Evolutionary conservation across 495 filamentous ascomycete species (phyloP), one percentile per base, ranked within the genome.

Genomic region (Hypomontagnella monticulosa): DNA sequence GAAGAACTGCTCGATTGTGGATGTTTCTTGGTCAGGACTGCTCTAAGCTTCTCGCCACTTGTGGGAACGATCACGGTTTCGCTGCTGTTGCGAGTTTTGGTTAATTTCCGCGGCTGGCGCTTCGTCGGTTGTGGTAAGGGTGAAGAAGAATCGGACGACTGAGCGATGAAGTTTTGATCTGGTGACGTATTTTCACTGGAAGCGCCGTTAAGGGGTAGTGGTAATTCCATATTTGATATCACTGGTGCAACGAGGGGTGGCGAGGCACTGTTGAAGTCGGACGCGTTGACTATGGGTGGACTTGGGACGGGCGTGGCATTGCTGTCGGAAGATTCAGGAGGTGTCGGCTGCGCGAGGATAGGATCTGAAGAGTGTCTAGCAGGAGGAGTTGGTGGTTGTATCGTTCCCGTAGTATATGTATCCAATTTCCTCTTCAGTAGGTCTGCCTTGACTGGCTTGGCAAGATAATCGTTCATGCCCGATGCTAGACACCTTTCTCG

Each of bases 401-500:
- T 60, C 51, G 66, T 71, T 16, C 43, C 72, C 10, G 72, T 73
- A 4, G 78, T 60, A 69, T 92, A 92, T 14, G 82, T 78, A 61
- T 93, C 90, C 49, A 94, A 71, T 80, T 93, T 91, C 70, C 86
- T 84, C 73, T 88, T 91, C 34, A 94, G 78, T 42, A 93, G 80
- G 18, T 87, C 85, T 12, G 84, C 87, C 50, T 92, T 83, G 1
- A 97, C 93, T 7, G 93, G 93, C 73, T 97, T 97, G 19, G 93
- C 92, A 4, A 97, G 86, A 61, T 97, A 97, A 63, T 97, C 92
- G 76, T 96, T 96, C 93, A 97, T 97, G 23, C 93, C 93, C 0
- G 92, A 91, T 20, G 92, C 91, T 12, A 97, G 80, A 67, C 93
- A 97, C 74, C 93, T 96, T 75, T 97, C 93, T 23, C 92, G 83